Evolutionary conservation across 352 stramenopile species (phyloP).

Genomic region (Thraustochytrium sp.): DNA sequence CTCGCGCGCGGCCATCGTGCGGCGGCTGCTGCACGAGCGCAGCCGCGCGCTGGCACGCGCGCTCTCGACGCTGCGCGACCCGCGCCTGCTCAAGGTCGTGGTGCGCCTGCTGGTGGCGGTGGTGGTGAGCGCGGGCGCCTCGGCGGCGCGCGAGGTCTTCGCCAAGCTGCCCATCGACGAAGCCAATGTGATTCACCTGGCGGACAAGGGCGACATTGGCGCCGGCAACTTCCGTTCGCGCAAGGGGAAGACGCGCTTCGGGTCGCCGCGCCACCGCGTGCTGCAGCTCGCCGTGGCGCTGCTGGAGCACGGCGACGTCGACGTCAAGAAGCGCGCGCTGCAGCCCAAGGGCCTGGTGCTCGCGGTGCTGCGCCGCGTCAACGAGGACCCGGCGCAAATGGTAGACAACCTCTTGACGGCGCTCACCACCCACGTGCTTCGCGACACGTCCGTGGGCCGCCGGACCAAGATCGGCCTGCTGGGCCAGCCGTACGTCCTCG

Average conservation of each 20-base stretch:
- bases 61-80: neutral
- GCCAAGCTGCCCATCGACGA: neutral
- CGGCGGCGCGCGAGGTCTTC: neutral
- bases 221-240: neutral
- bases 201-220: neutral
- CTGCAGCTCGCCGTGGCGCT: neutral
- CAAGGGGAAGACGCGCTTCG: neutral
- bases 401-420: neutral
- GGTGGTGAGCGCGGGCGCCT: neutral
- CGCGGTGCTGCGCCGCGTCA: neutral
- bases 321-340: neutral
- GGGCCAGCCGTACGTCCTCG: neutral
- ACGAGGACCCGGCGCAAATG: neutral
- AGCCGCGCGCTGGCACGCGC: neutral
- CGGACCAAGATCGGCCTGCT: neutral
- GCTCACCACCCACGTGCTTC: neutral
- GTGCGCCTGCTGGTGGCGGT: too few relatives aligned
- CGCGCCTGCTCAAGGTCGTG: neutral
- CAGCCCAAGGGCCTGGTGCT: neutral
- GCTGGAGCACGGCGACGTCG: constrained; percentile 2
- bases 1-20: neutral
- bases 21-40: neutral
- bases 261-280: constrained; percentile 6
- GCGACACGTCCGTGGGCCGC: neutral
- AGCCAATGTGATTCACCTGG: neutral